Conservation (phyloP, 441 rosid species). For the Erodium chrysanthum region DNA sequence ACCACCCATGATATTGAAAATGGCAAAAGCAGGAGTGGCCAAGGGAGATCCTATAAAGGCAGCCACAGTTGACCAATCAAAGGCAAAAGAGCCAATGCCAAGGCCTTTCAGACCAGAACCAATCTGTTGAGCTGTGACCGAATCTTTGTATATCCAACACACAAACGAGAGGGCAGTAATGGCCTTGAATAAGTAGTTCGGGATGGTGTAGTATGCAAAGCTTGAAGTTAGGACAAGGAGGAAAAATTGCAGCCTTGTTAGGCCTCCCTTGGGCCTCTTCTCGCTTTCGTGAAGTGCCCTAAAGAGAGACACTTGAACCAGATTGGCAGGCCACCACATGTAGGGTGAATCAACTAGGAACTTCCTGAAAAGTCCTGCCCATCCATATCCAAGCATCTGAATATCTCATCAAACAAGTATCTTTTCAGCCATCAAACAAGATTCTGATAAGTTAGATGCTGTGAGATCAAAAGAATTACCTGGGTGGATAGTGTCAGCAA, state of each 20-base stretch:
- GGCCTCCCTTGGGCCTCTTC: slow-evolving; percentile 29
- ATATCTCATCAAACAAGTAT: background rate
- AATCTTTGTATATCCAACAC: slow-evolving; percentile 34
- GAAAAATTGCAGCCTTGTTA: slow-evolving; percentile 42
- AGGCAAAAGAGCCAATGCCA: slow-evolving; percentile 30
- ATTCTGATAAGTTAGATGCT: too few relatives aligned
- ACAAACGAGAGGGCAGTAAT: slow-evolving; percentile 36
- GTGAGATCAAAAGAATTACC: slow-evolving; percentile 12
- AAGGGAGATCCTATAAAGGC: slow-evolving; percentile 32
- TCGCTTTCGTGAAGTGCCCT: slow-evolving; percentile 40
- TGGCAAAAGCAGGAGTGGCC: slow-evolving; percentile 33
- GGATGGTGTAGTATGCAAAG: slow-evolving; percentile 35
- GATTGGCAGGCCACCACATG: slow-evolving; percentile 51
- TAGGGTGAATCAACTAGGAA: slow-evolving; percentile 42
- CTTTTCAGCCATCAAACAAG: too few relatives aligned
- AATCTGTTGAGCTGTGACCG: slow-evolving; percentile 32
- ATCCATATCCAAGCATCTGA: slow-evolving; percentile 44
- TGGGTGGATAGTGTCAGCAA: slow-evolving; percentile 36
- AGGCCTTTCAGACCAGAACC: slow-evolving; percentile 38
- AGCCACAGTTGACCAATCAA: slow-evolving; percentile 38
- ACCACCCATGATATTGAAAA: slow-evolving; percentile 28
- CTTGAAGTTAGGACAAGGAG: slow-evolving; percentile 27
- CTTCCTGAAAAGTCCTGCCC: slow-evolving; percentile 39
- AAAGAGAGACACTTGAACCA: slow-evolving; percentile 46
- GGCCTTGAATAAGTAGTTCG: slow-evolving; percentile 33